Evolutionary conservation across 345 rosid species (phyloP).

Genomic region (Murraya paniculata): DNA sequence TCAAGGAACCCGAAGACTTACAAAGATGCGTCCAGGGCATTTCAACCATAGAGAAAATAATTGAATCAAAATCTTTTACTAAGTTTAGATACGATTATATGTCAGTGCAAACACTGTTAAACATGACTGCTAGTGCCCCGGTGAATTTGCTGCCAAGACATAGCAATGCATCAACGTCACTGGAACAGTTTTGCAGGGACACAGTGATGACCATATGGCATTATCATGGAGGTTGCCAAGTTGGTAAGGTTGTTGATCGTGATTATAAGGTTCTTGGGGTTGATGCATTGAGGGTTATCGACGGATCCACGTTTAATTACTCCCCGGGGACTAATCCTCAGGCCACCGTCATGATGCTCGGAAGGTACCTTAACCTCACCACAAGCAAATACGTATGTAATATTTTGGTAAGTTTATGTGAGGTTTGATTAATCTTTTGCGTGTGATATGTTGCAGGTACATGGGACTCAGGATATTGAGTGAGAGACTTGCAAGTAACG

Average conservation of each 20-base stretch:
- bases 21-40: constrained; percentile 59
- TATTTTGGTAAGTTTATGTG: no score
- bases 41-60: constrained; percentile 42
- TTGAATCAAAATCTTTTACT: constrained; percentile 49
- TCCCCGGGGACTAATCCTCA: constrained; percentile 96
- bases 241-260: constrained; percentile 66
- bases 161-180: constrained; percentile 38
- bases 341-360: constrained; percentile 98
- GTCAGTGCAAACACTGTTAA: constrained; percentile 37
- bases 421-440: neutral
- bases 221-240: constrained; percentile 89
- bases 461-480: constrained; percentile 50
- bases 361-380: constrained; percentile 47
- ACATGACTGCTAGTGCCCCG: constrained; percentile 49
- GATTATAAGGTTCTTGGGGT: constrained; percentile 69
- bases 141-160: constrained; percentile 69
- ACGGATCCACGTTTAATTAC: constrained; percentile 69
- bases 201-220: constrained; percentile 96
- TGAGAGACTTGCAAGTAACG: constrained; percentile 35
- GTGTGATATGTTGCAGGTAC: constrained; percentile 37
- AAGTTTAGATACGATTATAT: constrained; percentile 32
- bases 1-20: constrained; percentile 56
- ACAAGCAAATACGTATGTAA: no score
- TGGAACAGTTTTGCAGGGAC: constrained; percentile 71
- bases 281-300: constrained; percentile 60